These are phyloP conservation scores for Byssochlamys sp. DNA, from an alignment of 2,329 filamentous ascomycete genomes.

Conservation along the genomic window DNA sequence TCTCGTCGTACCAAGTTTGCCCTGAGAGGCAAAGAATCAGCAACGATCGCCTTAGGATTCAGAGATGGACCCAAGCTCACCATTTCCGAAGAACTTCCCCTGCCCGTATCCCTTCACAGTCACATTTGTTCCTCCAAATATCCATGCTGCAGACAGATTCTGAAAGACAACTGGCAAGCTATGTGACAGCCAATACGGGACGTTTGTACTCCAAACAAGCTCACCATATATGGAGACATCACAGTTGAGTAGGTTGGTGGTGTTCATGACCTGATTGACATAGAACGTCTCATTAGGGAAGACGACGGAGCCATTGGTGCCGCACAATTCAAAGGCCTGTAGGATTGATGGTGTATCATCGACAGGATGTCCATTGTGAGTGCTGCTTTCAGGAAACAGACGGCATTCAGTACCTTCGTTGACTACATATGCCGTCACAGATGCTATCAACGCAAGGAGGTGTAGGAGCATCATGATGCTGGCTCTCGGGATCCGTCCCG, in stretches of 20 bases:
- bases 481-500: background rate
- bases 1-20: slow-evolving; percentile 50
- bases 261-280: slow-evolving; percentile 15
- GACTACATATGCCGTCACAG: slow-evolving; percentile 7
- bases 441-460: background rate
- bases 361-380: slow-evolving; percentile 9
- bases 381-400: slow-evolving; percentile 14
- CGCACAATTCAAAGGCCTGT: slow-evolving; percentile 21
- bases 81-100: slow-evolving; percentile 50
- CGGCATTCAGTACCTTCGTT: slow-evolving; percentile 11
- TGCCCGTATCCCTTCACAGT: slow-evolving; percentile 40
- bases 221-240: slow-evolving; percentile 19
- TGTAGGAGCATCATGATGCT: background rate
- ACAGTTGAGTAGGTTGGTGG: slow-evolving; percentile 17
- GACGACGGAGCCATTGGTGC: slow-evolving; percentile 17
- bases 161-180: slow-evolving; percentile 46
- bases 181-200: slow-evolving; percentile 44
- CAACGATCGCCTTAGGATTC: background rate
- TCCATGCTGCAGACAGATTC: slow-evolving; percentile 47
- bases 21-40: slow-evolving; percentile 22
- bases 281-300: slow-evolving; percentile 17
- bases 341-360: slow-evolving; percentile 16
- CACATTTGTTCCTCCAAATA: slow-evolving; percentile 46
- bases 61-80: background rate
- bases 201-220: slow-evolving; percentile 35